Evolutionary conservation across 169 alveolate species (phyloP).

Genomic region (Blepharisma undulans): DNA sequence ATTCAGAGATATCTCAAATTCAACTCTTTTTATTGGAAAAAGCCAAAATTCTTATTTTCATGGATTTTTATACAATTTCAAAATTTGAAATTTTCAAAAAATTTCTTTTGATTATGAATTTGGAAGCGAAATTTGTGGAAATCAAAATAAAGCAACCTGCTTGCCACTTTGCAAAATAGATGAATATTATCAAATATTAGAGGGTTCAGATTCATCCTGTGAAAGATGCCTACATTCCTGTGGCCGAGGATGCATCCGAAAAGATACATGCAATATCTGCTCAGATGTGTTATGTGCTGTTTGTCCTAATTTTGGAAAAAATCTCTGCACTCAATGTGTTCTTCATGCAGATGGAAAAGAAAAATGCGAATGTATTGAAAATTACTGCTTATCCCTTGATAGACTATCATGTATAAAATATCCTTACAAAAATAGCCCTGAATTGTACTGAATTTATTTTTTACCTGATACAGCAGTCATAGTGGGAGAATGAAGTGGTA

Average conservation of each 20-base stretch:
- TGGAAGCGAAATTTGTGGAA: neutral
- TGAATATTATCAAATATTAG: neutral
- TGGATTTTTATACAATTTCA: neutral
- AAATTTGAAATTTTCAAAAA: neutral
- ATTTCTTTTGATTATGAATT: neutral
- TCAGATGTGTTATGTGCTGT: neutral
- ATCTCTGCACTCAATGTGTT: neutral
- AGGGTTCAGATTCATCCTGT: neutral
- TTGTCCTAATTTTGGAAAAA: neutral
- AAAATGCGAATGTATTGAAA: neutral
- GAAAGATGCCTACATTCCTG: neutral
- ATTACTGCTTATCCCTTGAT: neutral
- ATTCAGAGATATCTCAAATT: neutral
- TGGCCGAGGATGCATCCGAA: neutral
- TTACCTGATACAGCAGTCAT: neutral
- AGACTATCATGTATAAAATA: neutral
- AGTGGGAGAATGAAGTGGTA: neutral
- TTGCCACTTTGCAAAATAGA: neutral
- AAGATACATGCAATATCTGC: neutral
- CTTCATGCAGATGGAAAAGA: neutral
- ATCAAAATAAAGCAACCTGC: neutral
- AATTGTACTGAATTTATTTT: neutral
- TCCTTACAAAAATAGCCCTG: neutral
- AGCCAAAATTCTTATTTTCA: neutral
- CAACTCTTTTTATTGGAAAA: neutral